phyloP scores from a whole-genome alignment of 306 rosid genomes.

The Fragaria ananassa region DNA sequence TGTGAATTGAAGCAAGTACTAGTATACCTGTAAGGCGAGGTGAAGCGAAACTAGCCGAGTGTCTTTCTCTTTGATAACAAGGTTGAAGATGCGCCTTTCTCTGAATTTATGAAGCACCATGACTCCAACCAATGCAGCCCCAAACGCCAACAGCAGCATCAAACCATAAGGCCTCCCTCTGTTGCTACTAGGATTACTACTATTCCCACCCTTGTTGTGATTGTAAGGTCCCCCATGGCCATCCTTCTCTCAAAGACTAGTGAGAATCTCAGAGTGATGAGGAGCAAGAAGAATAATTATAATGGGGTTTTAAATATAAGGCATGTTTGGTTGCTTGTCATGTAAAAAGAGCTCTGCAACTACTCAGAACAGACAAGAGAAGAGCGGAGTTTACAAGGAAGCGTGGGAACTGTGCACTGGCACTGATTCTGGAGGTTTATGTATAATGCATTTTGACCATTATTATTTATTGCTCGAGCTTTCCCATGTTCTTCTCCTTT shows the following conservation, averaged over 20 bases:
- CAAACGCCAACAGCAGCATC: conserved; percentile 65
- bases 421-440: conserved; percentile 32
- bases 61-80: conserved; percentile 63
- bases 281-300: neutral
- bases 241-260: neutral
- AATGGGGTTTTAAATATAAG: neutral
- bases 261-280: neutral
- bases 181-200: conserved; percentile 8
- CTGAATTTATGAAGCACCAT: conserved; percentile 77
- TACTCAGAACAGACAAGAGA: conserved; percentile 26
- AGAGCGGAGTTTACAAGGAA: conserved; percentile 40
- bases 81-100: conserved; percentile 71
- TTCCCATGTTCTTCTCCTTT: neutral
- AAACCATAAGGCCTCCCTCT: conserved; percentile 48
- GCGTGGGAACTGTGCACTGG: conserved; percentile 53
- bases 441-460: neutral
- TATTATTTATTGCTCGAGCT: neutral
- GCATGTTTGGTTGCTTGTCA: conserved; percentile 58
- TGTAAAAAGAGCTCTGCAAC: conserved; percentile 58
- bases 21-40: conserved; percentile 58
- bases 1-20: neutral
- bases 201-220: conserved; percentile 22
- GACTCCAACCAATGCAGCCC: conserved; percentile 75
- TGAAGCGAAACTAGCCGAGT: conserved; percentile 53
- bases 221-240: conserved; percentile 24